Conservation (phyloP, 2,329 filamentous ascomycete genomes). For the Penicillium sp. region DNA sequence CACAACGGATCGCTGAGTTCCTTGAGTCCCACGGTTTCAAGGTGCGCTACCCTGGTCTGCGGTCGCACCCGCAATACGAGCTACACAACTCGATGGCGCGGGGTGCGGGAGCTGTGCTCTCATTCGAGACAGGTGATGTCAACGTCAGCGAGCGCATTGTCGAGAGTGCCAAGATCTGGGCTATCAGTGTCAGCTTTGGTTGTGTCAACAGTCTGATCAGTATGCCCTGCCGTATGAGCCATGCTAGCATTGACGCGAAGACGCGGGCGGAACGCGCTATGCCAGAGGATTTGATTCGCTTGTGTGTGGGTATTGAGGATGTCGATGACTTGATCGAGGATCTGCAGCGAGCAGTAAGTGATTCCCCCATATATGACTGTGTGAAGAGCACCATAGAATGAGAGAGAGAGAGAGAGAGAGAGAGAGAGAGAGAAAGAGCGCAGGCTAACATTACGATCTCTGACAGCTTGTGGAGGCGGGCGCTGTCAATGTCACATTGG, state of each 20-base stretch:
- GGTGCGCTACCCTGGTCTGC: constrained; percentile 91
- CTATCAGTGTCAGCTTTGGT: constrained; percentile 95
- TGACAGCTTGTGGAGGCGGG: constrained; percentile 85
- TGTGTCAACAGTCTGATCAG: constrained; percentile 98
- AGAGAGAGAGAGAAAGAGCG: not conserved
- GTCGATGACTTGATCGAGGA: constrained; percentile 90
- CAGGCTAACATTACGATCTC: constrained; percentile 16
- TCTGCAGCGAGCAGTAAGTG: constrained; percentile 81
- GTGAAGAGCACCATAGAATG: not conserved
- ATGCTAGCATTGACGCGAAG: constrained; percentile 96
- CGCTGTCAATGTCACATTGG: constrained; percentile 81
- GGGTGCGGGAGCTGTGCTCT: constrained; percentile 89
- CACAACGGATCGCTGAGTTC: constrained; percentile 87
- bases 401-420: not conserved
- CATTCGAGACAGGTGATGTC: constrained; percentile 92
- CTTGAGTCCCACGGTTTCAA: constrained; percentile 90
- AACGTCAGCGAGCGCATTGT: constrained; percentile 87
- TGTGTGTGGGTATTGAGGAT: constrained; percentile 97
- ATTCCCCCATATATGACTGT: constrained; percentile 4
- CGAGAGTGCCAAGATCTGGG: constrained; percentile 87
- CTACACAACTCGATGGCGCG: constrained; percentile 95
- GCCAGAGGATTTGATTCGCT: constrained; percentile 93
- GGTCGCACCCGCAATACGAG: constrained; percentile 94
- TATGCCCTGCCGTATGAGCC: constrained; percentile 99
- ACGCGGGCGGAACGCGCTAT: constrained; percentile 85